These are phyloP conservation scores for Puccinia triticina DNA, from an alignment of 1,284 basidiomycete species.

Conservation along the genomic window DNA sequence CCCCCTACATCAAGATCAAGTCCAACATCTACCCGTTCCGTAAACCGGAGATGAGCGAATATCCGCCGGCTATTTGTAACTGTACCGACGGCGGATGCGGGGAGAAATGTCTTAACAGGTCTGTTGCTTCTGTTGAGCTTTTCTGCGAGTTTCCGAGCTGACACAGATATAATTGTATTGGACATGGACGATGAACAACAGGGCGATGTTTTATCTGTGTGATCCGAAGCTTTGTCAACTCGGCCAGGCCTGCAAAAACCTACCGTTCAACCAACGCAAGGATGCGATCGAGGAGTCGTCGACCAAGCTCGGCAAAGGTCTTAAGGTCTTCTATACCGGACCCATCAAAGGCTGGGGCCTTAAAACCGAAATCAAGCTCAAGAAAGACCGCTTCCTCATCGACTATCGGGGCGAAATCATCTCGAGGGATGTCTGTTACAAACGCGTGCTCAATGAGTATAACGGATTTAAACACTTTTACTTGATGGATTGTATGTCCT, in stretches of 20 bases:
- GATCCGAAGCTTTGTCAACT: conserved; percentile 41
- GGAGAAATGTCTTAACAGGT: conserved; percentile 48
- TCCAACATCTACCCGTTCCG: conserved; percentile 46
- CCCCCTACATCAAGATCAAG: conserved; percentile 49
- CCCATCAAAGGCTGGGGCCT: conserved; percentile 38
- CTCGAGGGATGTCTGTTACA: conserved; percentile 35
- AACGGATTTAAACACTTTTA: conserved; percentile 39
- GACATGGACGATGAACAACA: neutral
- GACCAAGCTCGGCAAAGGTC: conserved; percentile 34
- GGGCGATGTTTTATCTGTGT: conserved; percentile 42
- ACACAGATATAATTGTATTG: neutral
- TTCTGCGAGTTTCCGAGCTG: neutral
- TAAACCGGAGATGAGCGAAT: conserved; percentile 31
- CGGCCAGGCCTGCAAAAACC: conserved; percentile 44
- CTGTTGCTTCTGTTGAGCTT: neutral
- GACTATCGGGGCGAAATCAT: conserved; percentile 51
- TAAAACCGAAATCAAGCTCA: conserved; percentile 50
- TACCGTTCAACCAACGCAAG: conserved; percentile 47
- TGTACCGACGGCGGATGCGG: conserved; percentile 46
- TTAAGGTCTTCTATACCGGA: conserved; percentile 48
- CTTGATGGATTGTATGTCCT: conserved; percentile 49
- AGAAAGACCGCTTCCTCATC: conserved; percentile 38
- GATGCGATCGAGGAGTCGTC: conserved; percentile 44
- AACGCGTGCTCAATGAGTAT: conserved; percentile 44
- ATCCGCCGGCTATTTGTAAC: conserved; percentile 44